Percentiles rank a stretch among this genome's conserved stretches.
These are phyloP conservation scores for Tephrocybe sp. DNA, from an alignment of 768 basidiomycete species.

Conservation along the genomic window DNA sequence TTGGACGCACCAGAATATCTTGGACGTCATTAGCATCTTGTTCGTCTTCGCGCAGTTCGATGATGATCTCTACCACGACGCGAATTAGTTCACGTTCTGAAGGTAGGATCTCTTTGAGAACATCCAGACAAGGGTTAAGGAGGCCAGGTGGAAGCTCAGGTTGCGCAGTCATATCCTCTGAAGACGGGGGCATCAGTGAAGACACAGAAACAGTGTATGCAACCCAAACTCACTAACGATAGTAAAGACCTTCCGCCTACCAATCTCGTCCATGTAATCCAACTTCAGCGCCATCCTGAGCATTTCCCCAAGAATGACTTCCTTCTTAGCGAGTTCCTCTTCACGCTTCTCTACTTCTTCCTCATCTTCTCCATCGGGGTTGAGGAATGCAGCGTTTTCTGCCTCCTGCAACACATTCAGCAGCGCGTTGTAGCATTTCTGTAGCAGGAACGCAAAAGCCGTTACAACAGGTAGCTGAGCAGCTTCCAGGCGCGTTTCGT, in stretches of 20 bases:
- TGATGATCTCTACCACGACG: slow-evolving; percentile 84
- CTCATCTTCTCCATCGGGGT: slow-evolving; percentile 33
- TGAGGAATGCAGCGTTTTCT: slow-evolving; percentile 29
- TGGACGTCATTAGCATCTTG: slow-evolving; percentile 30
- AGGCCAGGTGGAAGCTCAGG: slow-evolving; percentile 75
- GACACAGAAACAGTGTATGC: background rate
- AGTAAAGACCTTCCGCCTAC: slow-evolving; percentile 84
- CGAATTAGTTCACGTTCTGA: slow-evolving; percentile 85
- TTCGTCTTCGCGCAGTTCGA: slow-evolving; percentile 59
- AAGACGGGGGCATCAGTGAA: slow-evolving; percentile 1
- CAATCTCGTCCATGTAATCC: slow-evolving; percentile 95
- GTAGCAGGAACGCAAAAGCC: slow-evolving; percentile 80
- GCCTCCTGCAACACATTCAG: slow-evolving; percentile 38
- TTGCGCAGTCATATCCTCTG: slow-evolving; percentile 87
- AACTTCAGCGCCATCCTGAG: slow-evolving; percentile 76
- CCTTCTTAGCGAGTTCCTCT: slow-evolving; percentile 59
- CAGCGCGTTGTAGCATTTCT: slow-evolving; percentile 70
- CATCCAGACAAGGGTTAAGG: slow-evolving; percentile 80
- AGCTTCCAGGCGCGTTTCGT: slow-evolving; percentile 65
- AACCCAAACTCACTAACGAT: slow-evolving; percentile 83
- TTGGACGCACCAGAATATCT: slow-evolving; percentile 14
- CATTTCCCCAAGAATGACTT: slow-evolving; percentile 79
- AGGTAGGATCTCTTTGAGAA: slow-evolving; percentile 77
- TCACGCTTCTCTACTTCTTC: slow-evolving; percentile 49
- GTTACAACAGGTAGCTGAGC: slow-evolving; percentile 85